Evolutionary conservation across 306 rosid genomes (phyloP).

Genomic region (Albizia julibrissin): DNA sequence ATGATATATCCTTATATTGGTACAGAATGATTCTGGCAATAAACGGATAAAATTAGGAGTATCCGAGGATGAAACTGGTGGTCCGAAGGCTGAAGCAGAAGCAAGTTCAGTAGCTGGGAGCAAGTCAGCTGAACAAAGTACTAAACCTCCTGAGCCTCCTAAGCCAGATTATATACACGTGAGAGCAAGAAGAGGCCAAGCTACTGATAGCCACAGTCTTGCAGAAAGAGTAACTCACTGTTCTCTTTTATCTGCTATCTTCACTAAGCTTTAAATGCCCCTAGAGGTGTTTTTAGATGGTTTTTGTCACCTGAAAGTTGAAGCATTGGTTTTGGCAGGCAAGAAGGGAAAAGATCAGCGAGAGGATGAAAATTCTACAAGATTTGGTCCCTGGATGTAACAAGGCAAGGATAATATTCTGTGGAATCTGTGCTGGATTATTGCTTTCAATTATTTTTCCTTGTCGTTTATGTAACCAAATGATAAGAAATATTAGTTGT

Average conservation of each 20-base stretch:
- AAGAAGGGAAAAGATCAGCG: conserved; percentile 93
- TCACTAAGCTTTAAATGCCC: not conserved
- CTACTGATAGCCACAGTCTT: conserved; percentile 97
- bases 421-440: not conserved
- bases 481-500: not conserved
- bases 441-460: conserved; percentile 2
- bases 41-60: conserved; percentile 57
- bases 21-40: conserved; percentile 52
- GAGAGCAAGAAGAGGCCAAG: conserved; percentile 98
- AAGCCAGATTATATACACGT: conserved; percentile 92
- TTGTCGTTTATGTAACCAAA: not conserved
- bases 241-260: conserved; percentile 26
- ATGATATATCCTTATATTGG: conserved; percentile 4
- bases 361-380: conserved; percentile 88
- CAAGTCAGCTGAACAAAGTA: conserved; percentile 51
- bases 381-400: conserved; percentile 95
- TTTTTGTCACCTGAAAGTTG: conserved; percentile 18
- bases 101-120: conserved; percentile 51
- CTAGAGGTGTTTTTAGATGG: not conserved
- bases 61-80: conserved; percentile 41
- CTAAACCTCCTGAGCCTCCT: conserved; percentile 63
- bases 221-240: conserved; percentile 76
- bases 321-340: conserved; percentile 55
- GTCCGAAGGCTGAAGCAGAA: conserved; percentile 46
- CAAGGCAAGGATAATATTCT: conserved; percentile 56